Evolutionary conservation across 805 yeast species (phyloP), one percentile per base, ranked within the genome.

Genomic region (Yamadazyma akitaensis): DNA sequence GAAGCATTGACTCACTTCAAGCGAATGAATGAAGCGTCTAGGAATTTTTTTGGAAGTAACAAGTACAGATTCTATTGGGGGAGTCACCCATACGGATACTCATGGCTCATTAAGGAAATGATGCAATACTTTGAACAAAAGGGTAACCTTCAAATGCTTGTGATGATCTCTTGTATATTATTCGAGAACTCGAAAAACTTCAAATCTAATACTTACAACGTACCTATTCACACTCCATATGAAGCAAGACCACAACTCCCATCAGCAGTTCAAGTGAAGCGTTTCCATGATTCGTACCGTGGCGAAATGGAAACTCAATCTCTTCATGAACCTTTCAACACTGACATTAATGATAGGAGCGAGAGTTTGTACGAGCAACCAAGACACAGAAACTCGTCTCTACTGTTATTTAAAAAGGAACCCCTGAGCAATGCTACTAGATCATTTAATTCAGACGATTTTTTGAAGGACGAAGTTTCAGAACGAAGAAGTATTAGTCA

Each of bases 71-170:
- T 80, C 50, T 78, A 75, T 47, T 91, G 97, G 97, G 92, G 92
- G 0, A 65, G 77, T 4, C 95, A 88, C 60, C 91, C 90, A 0
- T 78, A 84, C 60, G 96, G 96, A 1, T 74, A 81, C 34, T 54
- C 73, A 11, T 80, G 88, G 86, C 67, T 88, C 18, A 72, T 88
- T 0, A 73, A 73, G 21, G 79, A 80, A 49, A 68, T 89, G 34
- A 71, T 91, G 57, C 58, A 62, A 1, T 83, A 84, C 55, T 89
- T 83, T 59, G 94, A 84, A 55, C 65, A 57, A 30, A 58, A 72
- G 36, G 81, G 83, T 1, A 85, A 92, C 57, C 65, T 88, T 24
- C 97, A 92, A 62, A 88, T 92, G 96, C 68, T 91, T 19, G 96
- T 96, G 0, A 86, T 88, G 89, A 64, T 90, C 53, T 79, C 92